Conservation (phyloP, 1,284 basidiomycete species). For the Testicularia cyperi region DNA sequence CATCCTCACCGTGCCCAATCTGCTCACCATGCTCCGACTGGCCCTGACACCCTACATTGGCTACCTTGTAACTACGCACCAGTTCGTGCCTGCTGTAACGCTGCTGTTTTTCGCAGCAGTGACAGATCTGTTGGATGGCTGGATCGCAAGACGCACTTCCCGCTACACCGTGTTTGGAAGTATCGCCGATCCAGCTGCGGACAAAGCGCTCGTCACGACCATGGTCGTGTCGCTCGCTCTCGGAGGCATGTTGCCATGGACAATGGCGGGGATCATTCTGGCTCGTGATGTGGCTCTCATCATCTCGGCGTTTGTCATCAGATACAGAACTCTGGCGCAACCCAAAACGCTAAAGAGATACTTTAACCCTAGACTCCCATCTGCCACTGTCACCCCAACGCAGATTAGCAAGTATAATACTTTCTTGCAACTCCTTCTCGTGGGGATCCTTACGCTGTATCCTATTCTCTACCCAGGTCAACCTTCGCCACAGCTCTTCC, state of each 20-base stretch:
- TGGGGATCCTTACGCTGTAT: conserved; percentile 81
- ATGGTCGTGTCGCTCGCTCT: conserved; percentile 82
- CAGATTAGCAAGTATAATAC: conserved; percentile 72
- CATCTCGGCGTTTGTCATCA: conserved; percentile 88
- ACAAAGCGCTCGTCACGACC: conserved; percentile 94
- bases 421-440: conserved; percentile 82
- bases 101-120: conserved; percentile 84
- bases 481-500: conserved; percentile 8
- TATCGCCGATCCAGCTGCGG: conserved; percentile 93
- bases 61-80: conserved; percentile 82
- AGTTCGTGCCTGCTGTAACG: conserved; percentile 76
- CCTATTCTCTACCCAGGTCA: conserved; percentile 69
- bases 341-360: conserved; percentile 90
- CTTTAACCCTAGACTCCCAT: conserved; percentile 92
- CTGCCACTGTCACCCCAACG: conserved; percentile 88
- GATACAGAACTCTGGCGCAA: conserved; percentile 81
- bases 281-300: conserved; percentile 85
- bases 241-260: conserved; percentile 79
- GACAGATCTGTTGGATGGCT: conserved; percentile 90
- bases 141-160: conserved; percentile 78
- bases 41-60: conserved; percentile 83
- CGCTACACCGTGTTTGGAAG: conserved; percentile 77
- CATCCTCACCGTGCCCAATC: conserved; percentile 91
- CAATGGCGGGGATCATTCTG: conserved; percentile 80
- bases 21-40: conserved; percentile 84